Base-by-base conservation (phyloP, 495 filamentous ascomycete species). In the Lindgomyces ingoldianus region DNA sequence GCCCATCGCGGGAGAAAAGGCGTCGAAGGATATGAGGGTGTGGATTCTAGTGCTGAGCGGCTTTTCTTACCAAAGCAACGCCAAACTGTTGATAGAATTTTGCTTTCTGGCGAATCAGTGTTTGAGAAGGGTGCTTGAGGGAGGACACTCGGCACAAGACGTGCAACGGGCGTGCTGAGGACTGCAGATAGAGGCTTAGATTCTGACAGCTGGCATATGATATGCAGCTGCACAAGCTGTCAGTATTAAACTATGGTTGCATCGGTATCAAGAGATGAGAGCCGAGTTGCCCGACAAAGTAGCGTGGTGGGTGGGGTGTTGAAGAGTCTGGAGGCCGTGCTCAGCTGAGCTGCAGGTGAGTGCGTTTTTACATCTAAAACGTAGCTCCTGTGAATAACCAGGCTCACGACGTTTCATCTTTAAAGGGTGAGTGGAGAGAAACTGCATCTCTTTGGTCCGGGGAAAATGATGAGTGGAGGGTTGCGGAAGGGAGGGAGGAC, bases 41-140 rank as follows among this genome's bases (percentile, higher is more conserved):
- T 22, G 41, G n/a, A 30, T 52, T 63, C 60, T 63, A 55, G 60
- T 30, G 60, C 49, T 63, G 60, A 63, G 60, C 33, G 49, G 51
- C 60, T 48, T 50, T 45, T 46, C 3, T 16, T 39, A 41, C 36
- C 19, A 44, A 51, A 21, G 48, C 58, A 52, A 41, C 33, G 58
- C 58, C 58, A 61, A 61, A 61, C 58, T n/a, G 14, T 9, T 39
- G 29, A n/a, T 30, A 14, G 50, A 42, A 60, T 55, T 52, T n/a
- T 14, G 3, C n/a, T 14, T 2, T 4, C 2, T 36, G 39, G 19
- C 57, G 21, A 60, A 60, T 60, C 25, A 27, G 24, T 24, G 50
- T 49, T 9, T 42, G 11, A 22, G 45, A 30, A 42, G 19, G n/a
- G n/a, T n/a, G n/a, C n/a, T n/a, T n/a, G n/a, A n/a, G n/a, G n/a